phyloP scores from a whole-genome alignment of 352 stramenopile genomes.

The Pythium insidiosum region DNA sequence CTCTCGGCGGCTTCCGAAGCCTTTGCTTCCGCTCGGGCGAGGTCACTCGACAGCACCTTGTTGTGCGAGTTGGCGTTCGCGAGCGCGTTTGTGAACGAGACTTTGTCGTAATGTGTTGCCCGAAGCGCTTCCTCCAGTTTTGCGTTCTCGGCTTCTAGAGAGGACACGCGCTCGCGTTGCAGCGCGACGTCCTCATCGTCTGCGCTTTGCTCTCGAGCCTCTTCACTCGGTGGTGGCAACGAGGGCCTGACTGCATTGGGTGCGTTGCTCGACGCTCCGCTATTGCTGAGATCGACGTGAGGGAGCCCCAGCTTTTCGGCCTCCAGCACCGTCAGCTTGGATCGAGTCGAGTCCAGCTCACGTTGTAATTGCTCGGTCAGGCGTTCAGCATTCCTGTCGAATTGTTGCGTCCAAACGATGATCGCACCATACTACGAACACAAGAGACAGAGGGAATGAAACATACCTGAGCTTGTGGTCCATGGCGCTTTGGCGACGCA shows the following conservation, averaged over 20 bases:
- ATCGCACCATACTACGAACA: too few species aligned
- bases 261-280: neutral
- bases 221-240: neutral
- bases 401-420: too few species aligned
- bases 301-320: conserved; percentile 29
- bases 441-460: too few species aligned
- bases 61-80: conserved; percentile 76
- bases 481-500: conserved; percentile 26
- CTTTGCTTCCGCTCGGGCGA: conserved; percentile 48
- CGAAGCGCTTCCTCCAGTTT: conserved; percentile 67
- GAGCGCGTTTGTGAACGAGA: conserved; percentile 74
- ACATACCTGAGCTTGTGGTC: conserved; percentile 59
- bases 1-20: conserved; percentile 27
- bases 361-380: conserved; percentile 38
- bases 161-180: too few species aligned
- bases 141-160: too few species aligned
- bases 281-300: too few species aligned
- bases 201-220: neutral
- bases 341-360: conserved; percentile 38
- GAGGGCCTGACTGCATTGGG: too few species aligned
- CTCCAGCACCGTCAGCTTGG: conserved; percentile 40
- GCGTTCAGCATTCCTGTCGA: conserved; percentile 33
- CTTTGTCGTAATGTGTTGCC: conserved; percentile 75
- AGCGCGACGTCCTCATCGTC: too few species aligned
- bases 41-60: conserved; percentile 46